phyloP scores from a whole-genome alignment of 192 early-diverging fungal species.

The Piromyces finnis region DNA sequence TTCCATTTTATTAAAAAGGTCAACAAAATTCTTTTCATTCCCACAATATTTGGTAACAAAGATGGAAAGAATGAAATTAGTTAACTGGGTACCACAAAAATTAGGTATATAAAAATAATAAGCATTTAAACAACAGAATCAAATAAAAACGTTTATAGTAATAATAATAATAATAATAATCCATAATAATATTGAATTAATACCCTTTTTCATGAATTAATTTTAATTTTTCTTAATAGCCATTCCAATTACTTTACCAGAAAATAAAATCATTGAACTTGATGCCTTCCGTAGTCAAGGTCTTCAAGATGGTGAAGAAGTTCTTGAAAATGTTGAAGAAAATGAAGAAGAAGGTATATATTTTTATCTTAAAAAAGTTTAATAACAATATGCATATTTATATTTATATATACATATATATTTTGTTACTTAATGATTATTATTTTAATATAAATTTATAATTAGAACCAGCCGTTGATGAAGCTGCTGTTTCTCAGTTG shows the following conservation, averaged over 20 bases:
- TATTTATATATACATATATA: background rate
- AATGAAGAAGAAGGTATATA: background rate
- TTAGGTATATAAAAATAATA: constrained; percentile 13
- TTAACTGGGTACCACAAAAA: constrained; percentile 67
- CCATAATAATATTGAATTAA: too few relatives aligned
- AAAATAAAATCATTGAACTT: background rate
- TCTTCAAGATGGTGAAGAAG: constrained; percentile 43
- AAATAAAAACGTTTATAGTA: too few relatives aligned
- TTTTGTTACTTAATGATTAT: too few relatives aligned
- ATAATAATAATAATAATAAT: too few relatives aligned
- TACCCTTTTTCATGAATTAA: too few relatives aligned
- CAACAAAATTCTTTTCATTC: constrained; percentile 51
- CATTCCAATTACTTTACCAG: background rate
- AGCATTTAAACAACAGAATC: too few relatives aligned
- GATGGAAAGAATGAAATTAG: constrained; percentile 50
- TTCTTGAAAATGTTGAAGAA: background rate
- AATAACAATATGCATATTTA: background rate
- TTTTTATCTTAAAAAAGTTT: too few relatives aligned
- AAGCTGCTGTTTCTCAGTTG: constrained; percentile 52
- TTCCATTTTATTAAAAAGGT: constrained; percentile 11
- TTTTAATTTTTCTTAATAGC: background rate
- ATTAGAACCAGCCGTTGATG: constrained; percentile 41
- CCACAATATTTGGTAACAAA: constrained; percentile 54
- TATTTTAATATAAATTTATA: too few relatives aligned
- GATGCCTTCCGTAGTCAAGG: constrained; percentile 33